These are phyloP conservation scores for Tricladium varicosporioides DNA, from an alignment of 2,329 filamentous ascomycete genomes.

Conservation along the genomic window DNA sequence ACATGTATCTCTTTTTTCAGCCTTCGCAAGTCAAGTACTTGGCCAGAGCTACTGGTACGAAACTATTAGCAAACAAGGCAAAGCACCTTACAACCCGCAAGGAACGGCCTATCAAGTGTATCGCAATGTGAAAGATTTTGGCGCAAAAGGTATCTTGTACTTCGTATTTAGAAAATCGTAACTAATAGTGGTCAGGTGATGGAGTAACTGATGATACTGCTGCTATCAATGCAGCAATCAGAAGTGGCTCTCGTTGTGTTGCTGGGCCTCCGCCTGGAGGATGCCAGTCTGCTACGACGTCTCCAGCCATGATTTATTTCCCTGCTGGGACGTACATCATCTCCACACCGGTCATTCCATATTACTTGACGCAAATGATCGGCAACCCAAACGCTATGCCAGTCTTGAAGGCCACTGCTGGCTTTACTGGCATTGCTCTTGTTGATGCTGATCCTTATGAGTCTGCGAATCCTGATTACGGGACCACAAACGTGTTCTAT, in stretches of 20 bases:
- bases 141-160: constrained; percentile 15
- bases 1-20: not conserved
- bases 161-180: not conserved
- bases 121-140: constrained; percentile 24
- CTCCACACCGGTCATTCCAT: constrained; percentile 23
- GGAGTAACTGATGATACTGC: constrained; percentile 74
- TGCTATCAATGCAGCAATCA: constrained; percentile 67
- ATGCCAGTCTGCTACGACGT: constrained; percentile 45
- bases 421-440: constrained; percentile 79
- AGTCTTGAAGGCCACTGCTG: constrained; percentile 66
- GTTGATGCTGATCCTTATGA: constrained; percentile 84
- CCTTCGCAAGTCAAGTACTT: constrained; percentile 4
- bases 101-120: constrained; percentile 21
- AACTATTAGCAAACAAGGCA: constrained; percentile 22
- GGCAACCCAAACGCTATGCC: constrained; percentile 48
- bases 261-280: constrained; percentile 8
- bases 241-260: constrained; percentile 21
- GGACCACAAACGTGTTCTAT: constrained; percentile 70
- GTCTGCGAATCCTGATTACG: constrained; percentile 65
- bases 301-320: constrained; percentile 38
- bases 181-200: constrained; percentile 36
- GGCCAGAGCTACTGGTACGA: constrained; percentile 25
- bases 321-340: constrained; percentile 30
- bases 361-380: constrained; percentile 29
- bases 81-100: constrained; percentile 18